Percentiles rank a stretch among this genome's conserved stretches.
These are phyloP conservation scores for Leucaena leucocephala DNA, from an alignment of 306 rosid genomes.

Conservation along the genomic window DNA sequence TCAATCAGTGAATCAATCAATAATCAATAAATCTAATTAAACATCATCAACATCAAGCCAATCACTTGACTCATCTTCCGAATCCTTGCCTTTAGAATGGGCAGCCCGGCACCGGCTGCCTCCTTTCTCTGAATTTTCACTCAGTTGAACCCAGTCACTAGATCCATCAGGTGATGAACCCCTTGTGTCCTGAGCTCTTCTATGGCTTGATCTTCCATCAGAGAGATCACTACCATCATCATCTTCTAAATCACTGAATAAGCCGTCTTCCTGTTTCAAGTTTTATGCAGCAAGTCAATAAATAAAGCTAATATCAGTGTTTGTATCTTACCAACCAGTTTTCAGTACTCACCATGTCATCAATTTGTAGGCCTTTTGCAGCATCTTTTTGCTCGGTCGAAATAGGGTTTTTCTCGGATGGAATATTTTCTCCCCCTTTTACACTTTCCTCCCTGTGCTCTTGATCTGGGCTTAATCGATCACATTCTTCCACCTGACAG, in stretches of 20 bases:
- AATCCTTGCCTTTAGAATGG: slow-evolving; percentile 60
- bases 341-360: slow-evolving; percentile 48
- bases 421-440: slow-evolving; percentile 35
- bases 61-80: slow-evolving; percentile 85
- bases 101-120: slow-evolving; percentile 35
- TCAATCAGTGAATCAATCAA: slow-evolving; percentile 34
- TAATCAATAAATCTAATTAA: slow-evolving; percentile 43
- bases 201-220: slow-evolving; percentile 47
- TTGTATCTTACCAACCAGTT: slow-evolving; percentile 53
- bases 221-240: slow-evolving; percentile 51
- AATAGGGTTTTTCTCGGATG: slow-evolving; percentile 35
- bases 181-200: slow-evolving; percentile 42
- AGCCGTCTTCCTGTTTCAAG: slow-evolving; percentile 55
- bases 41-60: slow-evolving; percentile 83
- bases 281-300: slow-evolving; percentile 44
- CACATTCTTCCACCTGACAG: slow-evolving; percentile 42
- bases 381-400: slow-evolving; percentile 44
- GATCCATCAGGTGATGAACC: slow-evolving; percentile 65
- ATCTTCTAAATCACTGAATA: slow-evolving; percentile 88
- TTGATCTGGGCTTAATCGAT: slow-evolving; percentile 35
- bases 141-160: slow-evolving; percentile 82
- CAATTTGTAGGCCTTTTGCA: slow-evolving; percentile 39
- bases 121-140: slow-evolving; percentile 41
- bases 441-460: slow-evolving; percentile 41
- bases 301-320: slow-evolving; percentile 43